phyloP scores from a whole-genome alignment of 306 rosid species.

The Argentina anserina region DNA sequence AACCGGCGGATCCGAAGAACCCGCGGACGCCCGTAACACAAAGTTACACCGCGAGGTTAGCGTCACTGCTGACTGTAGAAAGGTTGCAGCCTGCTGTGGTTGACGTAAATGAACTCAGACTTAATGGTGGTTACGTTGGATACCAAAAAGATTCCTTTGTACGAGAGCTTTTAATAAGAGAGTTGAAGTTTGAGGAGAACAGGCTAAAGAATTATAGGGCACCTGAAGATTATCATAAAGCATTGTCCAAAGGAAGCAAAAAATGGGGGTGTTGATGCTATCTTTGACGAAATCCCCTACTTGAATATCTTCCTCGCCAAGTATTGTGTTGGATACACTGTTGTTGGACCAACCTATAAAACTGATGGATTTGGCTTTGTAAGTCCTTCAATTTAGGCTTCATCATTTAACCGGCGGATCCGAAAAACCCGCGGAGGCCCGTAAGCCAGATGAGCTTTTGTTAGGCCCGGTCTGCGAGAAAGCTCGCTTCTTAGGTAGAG shows the following conservation, averaged over 20 bases:
- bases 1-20: no score
- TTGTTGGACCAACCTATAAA: conserved; percentile 22
- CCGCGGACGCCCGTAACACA: no score
- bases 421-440: no score
- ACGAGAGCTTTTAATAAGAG: not conserved
- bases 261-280: conserved; percentile 30
- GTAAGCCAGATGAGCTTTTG: no score
- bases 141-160: conserved; percentile 9
- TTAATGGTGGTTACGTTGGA: conserved; percentile 17
- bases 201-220: not conserved
- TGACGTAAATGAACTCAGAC: conserved; percentile 16
- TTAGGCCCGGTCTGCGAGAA: no score
- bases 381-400: no score
- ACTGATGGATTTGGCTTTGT: conserved; percentile 36
- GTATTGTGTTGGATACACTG: conserved; percentile 17
- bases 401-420: no score
- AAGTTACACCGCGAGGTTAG: conserved; percentile 38
- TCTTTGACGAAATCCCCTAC: conserved; percentile 29
- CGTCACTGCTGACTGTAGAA: conserved; percentile 32
- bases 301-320: not conserved
- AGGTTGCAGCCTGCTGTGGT: conserved; percentile 18
- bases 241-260: conserved; percentile 19
- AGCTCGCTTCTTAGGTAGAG: no score
- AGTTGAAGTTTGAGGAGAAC: conserved; percentile 1
- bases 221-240: conserved; percentile 7